A percentile compares a stretch with the other conserved stretches of the same genome.
Evolutionary conservation across 164 flowering plant genomes (phyloP).

Genomic region (Sextonia rubra): DNA sequence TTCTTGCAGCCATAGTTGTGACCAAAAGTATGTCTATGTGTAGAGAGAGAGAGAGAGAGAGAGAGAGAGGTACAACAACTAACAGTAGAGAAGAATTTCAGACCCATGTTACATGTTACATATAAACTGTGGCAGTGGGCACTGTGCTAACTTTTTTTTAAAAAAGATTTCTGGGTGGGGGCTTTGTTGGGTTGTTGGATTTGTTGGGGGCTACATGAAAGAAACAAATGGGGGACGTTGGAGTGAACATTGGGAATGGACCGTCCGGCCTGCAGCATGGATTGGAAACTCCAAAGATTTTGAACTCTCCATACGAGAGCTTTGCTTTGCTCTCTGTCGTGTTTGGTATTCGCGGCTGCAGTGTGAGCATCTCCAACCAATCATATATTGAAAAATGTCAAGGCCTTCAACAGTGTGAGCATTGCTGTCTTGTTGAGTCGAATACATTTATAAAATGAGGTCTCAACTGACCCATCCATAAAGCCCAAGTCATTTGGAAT

Average conservation of each 20-base stretch:
- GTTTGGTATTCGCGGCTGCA: neutral
- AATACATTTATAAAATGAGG: too few species aligned
- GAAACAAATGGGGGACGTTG: neutral
- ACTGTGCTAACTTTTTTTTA: too few species aligned
- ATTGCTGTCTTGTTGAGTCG: too few species aligned
- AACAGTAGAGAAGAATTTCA: neutral
- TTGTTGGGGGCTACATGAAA: too few species aligned
- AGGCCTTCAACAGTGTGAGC: too few species aligned
- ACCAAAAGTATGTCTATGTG: neutral
- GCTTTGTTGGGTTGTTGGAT: too few species aligned
- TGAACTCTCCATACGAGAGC: neutral
- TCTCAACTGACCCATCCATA: too few species aligned
- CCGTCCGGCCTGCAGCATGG: constrained; percentile 1
- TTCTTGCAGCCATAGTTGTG: constrained; percentile 27
- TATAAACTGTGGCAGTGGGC: neutral
- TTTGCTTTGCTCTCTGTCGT: neutral
- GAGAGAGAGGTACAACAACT: neutral
- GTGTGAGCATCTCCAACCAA: too few species aligned
- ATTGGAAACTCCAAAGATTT: neutral
- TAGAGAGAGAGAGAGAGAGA: constrained; percentile 7
- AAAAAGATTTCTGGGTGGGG: too few species aligned
- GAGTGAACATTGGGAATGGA: neutral
- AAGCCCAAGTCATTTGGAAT: too few species aligned
- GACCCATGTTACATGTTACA: neutral
- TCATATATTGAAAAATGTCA: too few species aligned